phyloP scores from a whole-genome alignment of 371 early-diverging fungal genomes.

The Haplosporangium sp. region DNA sequence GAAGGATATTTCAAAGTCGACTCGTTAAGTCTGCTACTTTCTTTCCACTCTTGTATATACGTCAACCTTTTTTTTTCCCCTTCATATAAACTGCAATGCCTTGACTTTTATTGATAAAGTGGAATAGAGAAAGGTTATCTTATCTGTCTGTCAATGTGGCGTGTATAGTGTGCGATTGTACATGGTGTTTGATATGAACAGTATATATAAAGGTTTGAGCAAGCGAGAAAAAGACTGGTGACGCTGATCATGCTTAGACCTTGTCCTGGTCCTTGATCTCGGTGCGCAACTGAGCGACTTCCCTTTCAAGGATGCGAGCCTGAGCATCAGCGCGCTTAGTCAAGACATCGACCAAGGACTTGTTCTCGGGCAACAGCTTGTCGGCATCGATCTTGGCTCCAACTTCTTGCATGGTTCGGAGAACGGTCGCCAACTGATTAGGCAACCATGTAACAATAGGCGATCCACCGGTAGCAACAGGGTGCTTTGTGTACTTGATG shows the following conservation, averaged over 20 bases:
- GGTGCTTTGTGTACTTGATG: constrained; percentile 79
- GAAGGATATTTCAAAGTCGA: constrained; percentile 22
- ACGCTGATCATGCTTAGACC: constrained; percentile 23
- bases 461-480: constrained; percentile 72
- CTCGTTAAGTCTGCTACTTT: constrained; percentile 4
- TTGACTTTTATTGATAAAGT: too few species aligned
- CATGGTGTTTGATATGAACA: background rate
- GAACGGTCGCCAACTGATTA: constrained; percentile 76
- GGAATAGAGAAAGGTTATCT: too few species aligned
- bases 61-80: too few species aligned
- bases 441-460: constrained; percentile 73
- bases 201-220: background rate
- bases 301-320: constrained; percentile 67
- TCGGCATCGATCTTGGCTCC: constrained; percentile 55
- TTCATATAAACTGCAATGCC: too few species aligned
- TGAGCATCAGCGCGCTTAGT: constrained; percentile 70
- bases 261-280: constrained; percentile 55
- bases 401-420: constrained; percentile 68
- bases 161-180: background rate
- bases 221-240: background rate
- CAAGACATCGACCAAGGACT: constrained; percentile 64
- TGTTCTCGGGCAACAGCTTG: constrained; percentile 64
- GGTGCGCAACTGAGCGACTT: constrained; percentile 65
- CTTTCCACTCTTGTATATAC: too few species aligned
- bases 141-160: background rate